phyloP scores from a whole-genome alignment of 2,329 filamentous ascomycete species.

The Bipolaris zeicola region DNA sequence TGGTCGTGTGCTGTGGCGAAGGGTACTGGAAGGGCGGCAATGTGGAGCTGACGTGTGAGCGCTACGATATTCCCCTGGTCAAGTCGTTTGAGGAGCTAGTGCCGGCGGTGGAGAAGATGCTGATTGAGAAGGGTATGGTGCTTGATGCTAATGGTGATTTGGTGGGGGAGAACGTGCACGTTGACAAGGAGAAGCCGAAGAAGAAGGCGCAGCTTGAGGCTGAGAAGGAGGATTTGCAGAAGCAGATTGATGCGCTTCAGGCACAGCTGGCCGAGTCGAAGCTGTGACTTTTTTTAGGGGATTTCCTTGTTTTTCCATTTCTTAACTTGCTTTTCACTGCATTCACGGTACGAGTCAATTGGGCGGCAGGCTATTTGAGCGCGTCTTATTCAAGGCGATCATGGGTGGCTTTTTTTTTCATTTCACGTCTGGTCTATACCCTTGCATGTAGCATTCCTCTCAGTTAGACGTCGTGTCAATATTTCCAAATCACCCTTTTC shows the following conservation, averaged over 20 bases:
- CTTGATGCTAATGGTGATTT: conserved; percentile 25
- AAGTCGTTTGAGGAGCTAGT: conserved; percentile 52
- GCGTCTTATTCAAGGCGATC: not conserved
- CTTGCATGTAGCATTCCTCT: not conserved
- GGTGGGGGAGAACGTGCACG: conserved; percentile 7
- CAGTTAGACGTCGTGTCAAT: not conserved
- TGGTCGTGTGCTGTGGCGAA: conserved; percentile 60
- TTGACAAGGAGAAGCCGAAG: conserved; percentile 9
- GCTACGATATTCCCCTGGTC: conserved; percentile 52
- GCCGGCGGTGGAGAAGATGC: conserved; percentile 41
- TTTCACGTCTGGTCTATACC: not conserved
- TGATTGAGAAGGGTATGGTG: conserved; percentile 38
- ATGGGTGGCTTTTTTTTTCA: conserved; percentile 1
- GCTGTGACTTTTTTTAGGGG: not conserved
- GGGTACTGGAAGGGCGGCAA: conserved; percentile 66
- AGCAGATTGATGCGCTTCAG: conserved; percentile 5
- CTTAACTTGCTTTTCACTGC: not conserved
- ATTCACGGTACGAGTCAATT: not conserved
- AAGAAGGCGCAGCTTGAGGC: conserved; percentile 12
- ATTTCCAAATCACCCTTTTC: not conserved
- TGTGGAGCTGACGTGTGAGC: conserved; percentile 62
- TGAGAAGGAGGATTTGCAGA: conserved; percentile 7
- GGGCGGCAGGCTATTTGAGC: not conserved
- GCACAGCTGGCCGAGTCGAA: not conserved
- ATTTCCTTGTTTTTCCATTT: not conserved